These are phyloP conservation scores for Magnolia changhungtana DNA, from an alignment of 164 flowering plant species.

Conservation along the genomic window DNA sequence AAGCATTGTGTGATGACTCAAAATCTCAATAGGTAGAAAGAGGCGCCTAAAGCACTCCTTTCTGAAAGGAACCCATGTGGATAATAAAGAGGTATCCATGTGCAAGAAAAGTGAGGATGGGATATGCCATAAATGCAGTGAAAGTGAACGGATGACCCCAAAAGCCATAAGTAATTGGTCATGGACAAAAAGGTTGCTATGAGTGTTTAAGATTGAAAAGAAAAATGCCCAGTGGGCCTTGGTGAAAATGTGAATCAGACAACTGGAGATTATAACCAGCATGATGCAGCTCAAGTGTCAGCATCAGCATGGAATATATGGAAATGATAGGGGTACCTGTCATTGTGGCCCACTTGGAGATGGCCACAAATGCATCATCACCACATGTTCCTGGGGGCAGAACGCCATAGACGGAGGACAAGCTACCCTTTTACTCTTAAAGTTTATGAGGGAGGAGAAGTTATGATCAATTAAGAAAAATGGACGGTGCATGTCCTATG, in stretches of 20 bases:
- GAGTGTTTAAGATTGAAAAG: neutral
- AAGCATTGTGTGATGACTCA: neutral
- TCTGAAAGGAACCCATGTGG: neutral
- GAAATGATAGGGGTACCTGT: neutral
- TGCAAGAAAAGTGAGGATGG: constrained; percentile 15
- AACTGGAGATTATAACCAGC: neutral
- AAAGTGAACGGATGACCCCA: constrained; percentile 7
- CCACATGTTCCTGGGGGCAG: no score
- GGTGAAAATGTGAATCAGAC: neutral
- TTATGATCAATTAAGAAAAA: no score
- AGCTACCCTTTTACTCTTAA: no score
- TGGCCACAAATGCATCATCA: no score
- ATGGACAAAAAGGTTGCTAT: neutral
- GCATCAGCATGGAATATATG: neutral
- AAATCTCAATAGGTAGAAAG: neutral
- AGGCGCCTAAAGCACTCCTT: neutral
- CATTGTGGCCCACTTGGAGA: no score
- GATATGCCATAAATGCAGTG: constrained; percentile 26
- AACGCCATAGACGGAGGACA: no score
- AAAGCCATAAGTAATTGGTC: neutral
- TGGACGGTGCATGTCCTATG: no score
- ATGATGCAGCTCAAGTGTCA: neutral
- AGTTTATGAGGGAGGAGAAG: no score
- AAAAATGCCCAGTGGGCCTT: neutral
- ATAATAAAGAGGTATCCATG: neutral